Evolutionary conservation across 192 early-diverging fungal genomes (phyloP), one percentile per base, ranked within the genome.

Genomic region (Coemansia sp.): DNA sequence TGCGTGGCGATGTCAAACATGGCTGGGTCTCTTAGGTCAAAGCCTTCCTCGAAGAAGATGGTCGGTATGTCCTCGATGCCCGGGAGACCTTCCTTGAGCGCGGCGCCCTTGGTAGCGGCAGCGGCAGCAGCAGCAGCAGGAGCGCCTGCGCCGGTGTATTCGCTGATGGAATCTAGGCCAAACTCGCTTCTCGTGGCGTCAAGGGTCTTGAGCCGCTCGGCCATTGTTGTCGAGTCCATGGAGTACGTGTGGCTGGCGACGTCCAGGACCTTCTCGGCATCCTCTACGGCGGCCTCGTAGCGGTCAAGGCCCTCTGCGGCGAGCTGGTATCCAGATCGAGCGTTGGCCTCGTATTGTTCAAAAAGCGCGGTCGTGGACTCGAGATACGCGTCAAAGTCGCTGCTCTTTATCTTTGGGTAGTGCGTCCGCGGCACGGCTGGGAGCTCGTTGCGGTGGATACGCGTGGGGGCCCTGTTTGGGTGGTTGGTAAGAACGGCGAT

Each of bases 331-430:
- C 65, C 68, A 14, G 74, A 61, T 64, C 73, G 54, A 10, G 85
- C 81, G 60, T 95, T 92, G 22, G 82, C 71, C 51, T 87, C 85
- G 61, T 94, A 98, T 53, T 85, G 84, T 53, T 93, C 93, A 64
- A 90, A 93, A 0, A 90, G 88, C 6, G 87, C 86, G 0, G 83
- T 70, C 19, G 95, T 85, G 7, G 81, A 80, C 6, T 84, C 81
- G 24, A 93, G 65, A 62, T 98, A 98, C 4, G 79, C 82, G 54
- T 93, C 91, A 84, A 98, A 98, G 62, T 98, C 95, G 35, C 80
- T 67, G 53, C 67, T 57, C 34, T 85, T 85, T 11, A 95, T 85
- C 61, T 69, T 67, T 10, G 77, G 77, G 56, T 83, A 83, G 58
- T 72, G 67, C 13, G 82, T 83, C 52, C 69, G 68, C 32, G 82